Evolutionary conservation across 1,139 yeast species (phyloP).

Genomic region (Candida gigantensis): DNA sequence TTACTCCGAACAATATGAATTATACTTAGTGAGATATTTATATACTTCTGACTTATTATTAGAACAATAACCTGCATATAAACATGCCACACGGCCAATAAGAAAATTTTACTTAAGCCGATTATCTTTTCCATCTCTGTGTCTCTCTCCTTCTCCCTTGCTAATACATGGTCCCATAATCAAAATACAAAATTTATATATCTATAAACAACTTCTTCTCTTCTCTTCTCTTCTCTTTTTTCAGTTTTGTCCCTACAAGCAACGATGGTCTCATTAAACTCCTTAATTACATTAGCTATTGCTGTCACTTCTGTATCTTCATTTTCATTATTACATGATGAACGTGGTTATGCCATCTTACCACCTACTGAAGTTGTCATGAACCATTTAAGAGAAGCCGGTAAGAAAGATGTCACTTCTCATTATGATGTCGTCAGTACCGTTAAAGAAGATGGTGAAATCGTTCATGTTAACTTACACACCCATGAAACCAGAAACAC

Average conservation of each 20-base stretch:
- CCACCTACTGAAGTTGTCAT: conserved; percentile 19
- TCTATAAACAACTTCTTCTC: too few species aligned
- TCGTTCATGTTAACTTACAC: conserved; percentile 16
- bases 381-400: conserved; percentile 13
- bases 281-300: conserved; percentile 12
- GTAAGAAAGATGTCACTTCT: conserved; percentile 10
- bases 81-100: too few species aligned
- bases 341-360: conserved; percentile 16
- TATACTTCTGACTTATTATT: too few species aligned
- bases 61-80: too few species aligned
- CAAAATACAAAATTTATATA: too few species aligned
- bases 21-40: too few species aligned
- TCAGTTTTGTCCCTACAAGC: background rate
- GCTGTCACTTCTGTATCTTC: conserved; percentile 11
- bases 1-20: too few species aligned
- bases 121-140: too few species aligned
- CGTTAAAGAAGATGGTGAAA: conserved; percentile 16
- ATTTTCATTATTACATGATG: conserved; percentile 15
- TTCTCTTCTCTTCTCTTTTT: background rate
- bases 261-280: conserved; percentile 17
- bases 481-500: conserved; percentile 15
- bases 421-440: conserved; percentile 18
- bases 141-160: too few species aligned
- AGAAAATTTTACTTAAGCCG: too few species aligned
- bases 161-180: too few species aligned